Evolutionary conservation across 208 protist genomes (phyloP), one percentile per base, ranked within the genome.

Genomic region (Wallacemonas sp.): DNA sequence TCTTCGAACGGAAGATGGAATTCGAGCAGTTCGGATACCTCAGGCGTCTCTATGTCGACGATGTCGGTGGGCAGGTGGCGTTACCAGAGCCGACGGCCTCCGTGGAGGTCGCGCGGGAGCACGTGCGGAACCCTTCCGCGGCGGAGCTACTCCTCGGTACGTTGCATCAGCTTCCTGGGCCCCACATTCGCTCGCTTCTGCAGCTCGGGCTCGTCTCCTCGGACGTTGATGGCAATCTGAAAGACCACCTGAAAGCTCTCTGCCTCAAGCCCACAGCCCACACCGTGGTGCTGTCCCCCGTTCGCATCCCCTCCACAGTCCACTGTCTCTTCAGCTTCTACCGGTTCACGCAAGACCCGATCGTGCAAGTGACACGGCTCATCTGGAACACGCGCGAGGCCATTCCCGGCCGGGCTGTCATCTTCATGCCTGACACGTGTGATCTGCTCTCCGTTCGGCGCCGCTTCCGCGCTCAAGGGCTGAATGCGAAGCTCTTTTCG

Each of bases 1-100:
- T 95, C 24, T 95, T 93, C 70, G 79, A 93, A 65, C 84, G 88
- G 47, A 95, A 95, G 66, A 87, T 92, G 78, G 81, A 95, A 61
- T 95, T 93, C 59, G 77, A 85, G 39, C 59, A 80, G 21, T 92
- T 92, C 73, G 89, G 89, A 30, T 95, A 91, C 66, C 77, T 95
- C 45, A 72, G 89, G 5, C 85, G 89, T 9, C 75, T 95, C 11
- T 95, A 93, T 67, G 72, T 95, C 4, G 89, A 95, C 63, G 89
- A 95, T 47, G 69, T 91, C 12, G 86, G 78, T 15, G 68, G 74
- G 24, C 89, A 95, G 72, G 34, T 95, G 31, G 77, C 75, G 21
- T 82, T 91, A 75, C 22, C 90, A 3, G 44, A 75, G 2, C 72
- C 80, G 28, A 76, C 55, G 19, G 89, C 78, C 12, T 76, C 81